A percentile compares a stretch with the other conserved stretches of the same genome.
Evolutionary conservation across 192 early-diverging fungal species (phyloP).

Genomic region (Coemansia sp.): DNA sequence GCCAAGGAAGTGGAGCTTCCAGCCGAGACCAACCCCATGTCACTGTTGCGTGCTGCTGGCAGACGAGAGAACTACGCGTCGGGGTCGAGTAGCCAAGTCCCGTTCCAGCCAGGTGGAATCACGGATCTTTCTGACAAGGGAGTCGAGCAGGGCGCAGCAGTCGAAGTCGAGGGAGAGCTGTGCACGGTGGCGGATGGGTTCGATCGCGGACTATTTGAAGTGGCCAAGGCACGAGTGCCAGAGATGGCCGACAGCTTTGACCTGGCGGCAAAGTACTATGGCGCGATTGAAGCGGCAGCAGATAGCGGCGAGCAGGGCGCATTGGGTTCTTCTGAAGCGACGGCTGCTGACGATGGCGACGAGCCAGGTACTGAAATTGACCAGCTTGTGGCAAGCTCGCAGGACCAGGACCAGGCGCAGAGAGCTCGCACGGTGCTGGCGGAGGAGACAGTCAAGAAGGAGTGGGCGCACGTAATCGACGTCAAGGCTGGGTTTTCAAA

Average conservation of each 20-base stretch:
- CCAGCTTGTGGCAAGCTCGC: slow-evolving; percentile 6
- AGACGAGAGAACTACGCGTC: slow-evolving; percentile 36
- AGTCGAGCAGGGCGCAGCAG: not conserved
- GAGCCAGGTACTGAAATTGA: slow-evolving; percentile 15
- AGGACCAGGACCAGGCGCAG: not conserved
- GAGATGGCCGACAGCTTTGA: slow-evolving; percentile 10
- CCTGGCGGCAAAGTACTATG: slow-evolving; percentile 35
- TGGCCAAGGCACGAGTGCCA: slow-evolving; percentile 7
- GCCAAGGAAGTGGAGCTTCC: slow-evolving; percentile 17
- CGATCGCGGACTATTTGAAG: slow-evolving; percentile 42
- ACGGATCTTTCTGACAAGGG: not conserved
- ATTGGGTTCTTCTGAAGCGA: not conserved
- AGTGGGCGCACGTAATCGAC: slow-evolving; percentile 95
- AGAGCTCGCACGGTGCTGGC: not conserved
- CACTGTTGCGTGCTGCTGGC: slow-evolving; percentile 26
- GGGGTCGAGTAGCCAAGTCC: slow-evolving; percentile 35
- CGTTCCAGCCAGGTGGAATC: slow-evolving; percentile 51
- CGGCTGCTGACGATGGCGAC: not conserved
- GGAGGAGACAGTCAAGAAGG: slow-evolving; percentile 35
- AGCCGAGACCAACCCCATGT: slow-evolving; percentile 35
- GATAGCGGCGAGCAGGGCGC: slow-evolving; percentile 1
- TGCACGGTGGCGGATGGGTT: slow-evolving; percentile 50
- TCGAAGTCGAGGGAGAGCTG: slow-evolving; percentile 12
- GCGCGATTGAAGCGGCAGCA: not conserved
- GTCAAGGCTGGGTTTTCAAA: slow-evolving; percentile 84